Percentiles rank a stretch among this genome's conserved stretches.
Conservation (phyloP, 345 rosid species). For the Dipteronia dyeriana region DNA sequence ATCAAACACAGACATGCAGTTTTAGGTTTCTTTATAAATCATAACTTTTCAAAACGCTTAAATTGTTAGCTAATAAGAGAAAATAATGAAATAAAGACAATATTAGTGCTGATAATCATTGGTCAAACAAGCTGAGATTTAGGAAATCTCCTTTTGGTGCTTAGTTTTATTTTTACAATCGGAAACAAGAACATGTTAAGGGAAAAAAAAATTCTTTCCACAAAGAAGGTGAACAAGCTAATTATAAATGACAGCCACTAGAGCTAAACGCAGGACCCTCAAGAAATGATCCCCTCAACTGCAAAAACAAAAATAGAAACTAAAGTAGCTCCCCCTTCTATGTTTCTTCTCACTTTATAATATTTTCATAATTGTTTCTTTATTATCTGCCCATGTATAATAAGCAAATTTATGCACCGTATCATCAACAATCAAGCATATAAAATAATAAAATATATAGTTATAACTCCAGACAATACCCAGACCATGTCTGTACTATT, state of each 20-base stretch:
- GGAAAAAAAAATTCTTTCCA: neutral
- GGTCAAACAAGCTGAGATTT: neutral
- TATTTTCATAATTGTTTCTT: neutral
- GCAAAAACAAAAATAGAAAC: neutral
- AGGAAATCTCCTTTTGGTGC: neutral
- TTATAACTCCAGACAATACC: neutral
- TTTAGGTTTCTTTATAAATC: neutral
- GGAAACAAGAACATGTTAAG: neutral
- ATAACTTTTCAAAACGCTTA: neutral
- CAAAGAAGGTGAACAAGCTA: neutral
- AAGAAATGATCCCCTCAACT: neutral
- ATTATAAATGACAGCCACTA: neutral
- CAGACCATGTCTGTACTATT: neutral
- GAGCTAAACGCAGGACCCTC: constrained; percentile 2
- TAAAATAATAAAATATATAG: too few relatives aligned
- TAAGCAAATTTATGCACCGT: neutral
- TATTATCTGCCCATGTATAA: neutral
- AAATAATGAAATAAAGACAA: neutral
- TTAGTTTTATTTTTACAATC: neutral
- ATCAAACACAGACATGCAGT: neutral
- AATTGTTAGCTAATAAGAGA: neutral
- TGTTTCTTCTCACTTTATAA: too few relatives aligned
- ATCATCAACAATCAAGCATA: neutral
- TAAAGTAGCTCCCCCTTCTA: neutral
- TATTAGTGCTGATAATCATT: neutral